Conservation (phyloP, 805 yeast genomes). For the Jamesozyma rosinii region DNA sequence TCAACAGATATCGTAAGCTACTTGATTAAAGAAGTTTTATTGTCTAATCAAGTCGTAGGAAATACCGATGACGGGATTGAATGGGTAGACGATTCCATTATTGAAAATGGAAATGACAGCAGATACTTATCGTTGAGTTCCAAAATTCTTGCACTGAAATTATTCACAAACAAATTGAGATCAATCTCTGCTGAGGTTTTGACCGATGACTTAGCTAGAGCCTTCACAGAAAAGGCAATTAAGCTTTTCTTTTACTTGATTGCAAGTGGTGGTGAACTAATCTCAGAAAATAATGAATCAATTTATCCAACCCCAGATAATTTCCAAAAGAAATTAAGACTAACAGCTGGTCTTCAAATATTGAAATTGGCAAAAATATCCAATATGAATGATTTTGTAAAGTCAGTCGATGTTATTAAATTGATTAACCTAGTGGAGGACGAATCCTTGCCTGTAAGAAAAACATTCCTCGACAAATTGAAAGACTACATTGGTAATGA, state of each 20-base stretch:
- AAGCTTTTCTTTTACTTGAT: conserved; percentile 59
- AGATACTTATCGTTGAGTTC: conserved; percentile 32
- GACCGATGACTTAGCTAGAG: conserved; percentile 33
- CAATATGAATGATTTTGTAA: conserved; percentile 42
- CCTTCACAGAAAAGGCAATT: conserved; percentile 52
- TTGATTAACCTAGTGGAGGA: conserved; percentile 59
- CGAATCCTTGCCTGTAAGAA: conserved; percentile 49
- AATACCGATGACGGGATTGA: conserved; percentile 23
- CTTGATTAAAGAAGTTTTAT: conserved; percentile 52
- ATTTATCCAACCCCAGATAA: conserved; percentile 53
- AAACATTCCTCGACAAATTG: conserved; percentile 39
- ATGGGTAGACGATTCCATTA: conserved; percentile 41
- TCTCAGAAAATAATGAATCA: conserved; percentile 33
- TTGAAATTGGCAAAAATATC: conserved; percentile 55
- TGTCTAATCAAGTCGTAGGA: conserved; percentile 39
- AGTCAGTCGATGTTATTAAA: conserved; percentile 42
- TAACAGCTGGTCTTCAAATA: conserved; percentile 57
- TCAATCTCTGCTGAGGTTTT: conserved; percentile 27
- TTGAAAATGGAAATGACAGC: conserved; percentile 34
- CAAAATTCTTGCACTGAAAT: conserved; percentile 45
- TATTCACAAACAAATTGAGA: conserved; percentile 52
- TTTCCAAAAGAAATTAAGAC: conserved; percentile 52
- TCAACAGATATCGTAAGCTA: conserved; percentile 51
- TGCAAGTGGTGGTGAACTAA: conserved; percentile 71
- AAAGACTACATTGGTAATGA: conserved; percentile 44